phyloP scores from a whole-genome alignment of 2,329 filamentous ascomycete genomes.

The Ascochyta clinopodiicola region DNA sequence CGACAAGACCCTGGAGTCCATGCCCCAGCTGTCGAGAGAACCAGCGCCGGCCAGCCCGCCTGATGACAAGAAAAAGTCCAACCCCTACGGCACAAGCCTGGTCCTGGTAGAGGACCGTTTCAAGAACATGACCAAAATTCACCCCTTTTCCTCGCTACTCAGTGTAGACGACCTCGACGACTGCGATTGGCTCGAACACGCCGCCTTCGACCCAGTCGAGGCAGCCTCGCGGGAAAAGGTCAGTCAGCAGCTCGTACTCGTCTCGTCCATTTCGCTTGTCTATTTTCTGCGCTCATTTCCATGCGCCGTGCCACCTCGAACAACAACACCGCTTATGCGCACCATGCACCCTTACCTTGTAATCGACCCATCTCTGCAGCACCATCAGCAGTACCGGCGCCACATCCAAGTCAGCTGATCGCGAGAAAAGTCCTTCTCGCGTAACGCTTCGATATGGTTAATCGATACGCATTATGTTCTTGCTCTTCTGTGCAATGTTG shows the following conservation, averaged over 20 bases:
- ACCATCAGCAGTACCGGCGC: background rate
- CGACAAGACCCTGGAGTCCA: slow-evolving; percentile 43
- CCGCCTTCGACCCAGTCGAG: slow-evolving; percentile 64
- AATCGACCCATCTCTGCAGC: slow-evolving; percentile 15
- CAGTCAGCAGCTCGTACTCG: slow-evolving; percentile 26
- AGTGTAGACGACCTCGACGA: slow-evolving; percentile 70
- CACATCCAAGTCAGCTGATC: background rate
- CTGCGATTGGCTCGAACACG: slow-evolving; percentile 65
- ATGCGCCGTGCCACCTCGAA: slow-evolving; percentile 16
- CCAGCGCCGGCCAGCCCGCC: slow-evolving; percentile 25
- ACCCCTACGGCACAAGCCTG: slow-evolving; percentile 8
- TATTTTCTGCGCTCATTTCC: slow-evolving; percentile 20
- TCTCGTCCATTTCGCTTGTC: background rate
- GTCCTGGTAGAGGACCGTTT: slow-evolving; percentile 34
- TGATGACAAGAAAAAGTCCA: slow-evolving; percentile 11
- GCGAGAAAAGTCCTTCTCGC: no score
- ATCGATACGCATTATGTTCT: background rate
- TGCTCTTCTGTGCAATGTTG: background rate
- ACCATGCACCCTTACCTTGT: slow-evolving; percentile 10
- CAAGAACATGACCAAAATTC: slow-evolving; percentile 61
- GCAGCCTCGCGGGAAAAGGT: slow-evolving; percentile 67
- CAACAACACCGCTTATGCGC: slow-evolving; percentile 14
- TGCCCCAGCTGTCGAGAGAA: slow-evolving; percentile 49
- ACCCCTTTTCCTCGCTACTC: slow-evolving; percentile 77
- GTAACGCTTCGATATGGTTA: no score